Evolutionary conservation across 352 stramenopile genomes (phyloP).

Genomic region (Plasmopara viticola): DNA sequence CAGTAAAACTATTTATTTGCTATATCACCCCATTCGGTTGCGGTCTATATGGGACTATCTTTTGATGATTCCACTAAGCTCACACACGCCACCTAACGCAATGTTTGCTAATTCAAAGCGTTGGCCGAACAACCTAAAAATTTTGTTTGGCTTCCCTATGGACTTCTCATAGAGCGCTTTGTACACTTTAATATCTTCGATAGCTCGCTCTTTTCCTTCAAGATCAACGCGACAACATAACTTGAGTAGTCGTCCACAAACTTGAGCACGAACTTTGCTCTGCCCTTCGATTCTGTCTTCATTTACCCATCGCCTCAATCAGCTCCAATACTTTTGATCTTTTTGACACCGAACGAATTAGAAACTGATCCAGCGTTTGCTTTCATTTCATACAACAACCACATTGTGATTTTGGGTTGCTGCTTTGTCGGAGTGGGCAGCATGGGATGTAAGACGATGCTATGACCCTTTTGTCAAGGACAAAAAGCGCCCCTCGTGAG

Average conservation of each 20-base stretch:
- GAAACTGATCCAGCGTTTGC: not conserved
- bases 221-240: no score
- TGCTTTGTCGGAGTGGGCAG: not conserved
- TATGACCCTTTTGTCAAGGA: no score
- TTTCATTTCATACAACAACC: not conserved
- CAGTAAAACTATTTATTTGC: not conserved
- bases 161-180: not conserved
- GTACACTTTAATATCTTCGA: not conserved
- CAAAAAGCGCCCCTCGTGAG: no score
- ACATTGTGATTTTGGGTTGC: not conserved
- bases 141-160: not conserved
- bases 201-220: not conserved
- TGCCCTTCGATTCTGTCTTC: not conserved
- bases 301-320: not conserved
- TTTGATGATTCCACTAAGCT: not conserved
- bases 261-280: not conserved
- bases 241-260: not conserved
- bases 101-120: not conserved
- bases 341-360: not conserved
- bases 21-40: not conserved
- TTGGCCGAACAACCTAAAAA: not conserved
- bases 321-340: not conserved
- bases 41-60: not conserved
- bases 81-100: not conserved
- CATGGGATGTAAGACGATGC: no score